A percentile compares a stretch with the other conserved stretches of the same genome.
Conservation (phyloP, 208 protist species). For the Trypanosomatidae sp. region DNA sequence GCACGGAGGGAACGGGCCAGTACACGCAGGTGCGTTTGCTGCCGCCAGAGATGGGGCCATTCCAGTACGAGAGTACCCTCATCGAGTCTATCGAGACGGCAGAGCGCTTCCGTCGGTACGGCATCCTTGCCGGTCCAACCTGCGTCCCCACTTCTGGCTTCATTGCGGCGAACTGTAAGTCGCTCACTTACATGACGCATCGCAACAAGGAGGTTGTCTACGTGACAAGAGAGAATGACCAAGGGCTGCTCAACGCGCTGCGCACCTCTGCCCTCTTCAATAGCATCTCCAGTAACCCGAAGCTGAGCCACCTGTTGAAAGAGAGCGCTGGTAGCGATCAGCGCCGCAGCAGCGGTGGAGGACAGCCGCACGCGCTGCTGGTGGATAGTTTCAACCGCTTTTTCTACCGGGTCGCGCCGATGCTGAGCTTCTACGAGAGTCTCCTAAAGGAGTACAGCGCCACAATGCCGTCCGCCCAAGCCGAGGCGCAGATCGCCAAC, state of each 20-base stretch:
- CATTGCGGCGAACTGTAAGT: slow-evolving; percentile 65
- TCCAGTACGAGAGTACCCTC: slow-evolving; percentile 77
- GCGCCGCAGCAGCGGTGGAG: not conserved
- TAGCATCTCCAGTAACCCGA: slow-evolving; percentile 48
- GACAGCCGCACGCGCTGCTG: slow-evolving; percentile 25
- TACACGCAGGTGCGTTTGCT: slow-evolving; percentile 71
- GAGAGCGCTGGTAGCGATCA: slow-evolving; percentile 1
- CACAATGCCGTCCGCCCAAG: slow-evolving; percentile 31
- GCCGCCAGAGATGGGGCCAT: slow-evolving; percentile 64
- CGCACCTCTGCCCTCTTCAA: slow-evolving; percentile 51
- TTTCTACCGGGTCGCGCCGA: slow-evolving; percentile 75
- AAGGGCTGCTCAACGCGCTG: slow-evolving; percentile 43
- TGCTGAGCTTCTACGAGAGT: slow-evolving; percentile 71
- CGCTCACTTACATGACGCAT: slow-evolving; percentile 64
- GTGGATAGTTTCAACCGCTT: slow-evolving; percentile 79
- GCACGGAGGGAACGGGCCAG: slow-evolving; percentile 29
- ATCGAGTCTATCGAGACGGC: slow-evolving; percentile 71
- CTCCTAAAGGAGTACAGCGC: slow-evolving; percentile 49
- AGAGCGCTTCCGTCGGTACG: slow-evolving; percentile 62
- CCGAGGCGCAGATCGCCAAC: slow-evolving; percentile 51
- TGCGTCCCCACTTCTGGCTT: slow-evolving; percentile 56
- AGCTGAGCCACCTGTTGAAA: slow-evolving; percentile 53
- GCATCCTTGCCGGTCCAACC: slow-evolving; percentile 67
- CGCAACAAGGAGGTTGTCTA: slow-evolving; percentile 58
- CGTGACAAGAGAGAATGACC: slow-evolving; percentile 61